Conservation (phyloP, 2,329 filamentous ascomycete genomes). For the Trichoderma aggressivum region DNA sequence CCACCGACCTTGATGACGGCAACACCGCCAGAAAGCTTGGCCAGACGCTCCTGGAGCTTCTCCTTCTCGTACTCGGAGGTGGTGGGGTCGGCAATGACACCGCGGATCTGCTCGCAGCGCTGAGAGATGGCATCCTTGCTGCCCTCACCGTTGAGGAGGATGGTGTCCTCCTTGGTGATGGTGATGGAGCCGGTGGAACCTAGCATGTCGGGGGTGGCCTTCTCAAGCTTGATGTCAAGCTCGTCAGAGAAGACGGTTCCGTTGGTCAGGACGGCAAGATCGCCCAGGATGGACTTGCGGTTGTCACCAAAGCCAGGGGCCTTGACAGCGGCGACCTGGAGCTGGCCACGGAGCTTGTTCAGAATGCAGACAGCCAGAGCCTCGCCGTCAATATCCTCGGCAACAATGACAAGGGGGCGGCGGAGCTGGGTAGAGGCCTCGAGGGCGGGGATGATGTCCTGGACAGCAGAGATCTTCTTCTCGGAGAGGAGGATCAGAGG, state of each 20-base stretch:
- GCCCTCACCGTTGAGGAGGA: conserved; percentile 94
- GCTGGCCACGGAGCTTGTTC: conserved; percentile 99
- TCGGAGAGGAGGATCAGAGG: conserved; percentile 96
- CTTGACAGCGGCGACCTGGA: conserved; percentile 98
- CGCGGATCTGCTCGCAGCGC: conserved; percentile 98
- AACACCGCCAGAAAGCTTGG: conserved; percentile 97
- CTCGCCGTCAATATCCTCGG: conserved; percentile 98
- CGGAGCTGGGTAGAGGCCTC: conserved; percentile 95
- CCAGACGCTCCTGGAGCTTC: conserved; percentile 99
- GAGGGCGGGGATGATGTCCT: conserved; percentile 97
- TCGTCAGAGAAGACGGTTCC: conserved; percentile 97
- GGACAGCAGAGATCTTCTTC: conserved; percentile 99
- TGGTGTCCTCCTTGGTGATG: conserved; percentile 99
- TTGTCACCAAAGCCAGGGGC: conserved; percentile 99
- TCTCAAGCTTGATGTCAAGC: conserved; percentile 98
- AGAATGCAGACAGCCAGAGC: conserved; percentile 98
- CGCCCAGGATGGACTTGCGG: conserved; percentile 98
- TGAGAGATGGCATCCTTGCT: conserved; percentile 90
- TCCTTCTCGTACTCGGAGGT: conserved; percentile 99
- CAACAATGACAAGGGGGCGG: conserved; percentile 95
- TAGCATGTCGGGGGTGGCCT: conserved; percentile 92
- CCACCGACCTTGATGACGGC: conserved; percentile 99
- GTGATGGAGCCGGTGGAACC: conserved; percentile 97
- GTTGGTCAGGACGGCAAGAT: conserved; percentile 93
- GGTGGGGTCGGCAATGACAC: conserved; percentile 87